Base-by-base conservation (phyloP, 2,329 filamentous ascomycete species). In the Fusarium compactum region DNA sequence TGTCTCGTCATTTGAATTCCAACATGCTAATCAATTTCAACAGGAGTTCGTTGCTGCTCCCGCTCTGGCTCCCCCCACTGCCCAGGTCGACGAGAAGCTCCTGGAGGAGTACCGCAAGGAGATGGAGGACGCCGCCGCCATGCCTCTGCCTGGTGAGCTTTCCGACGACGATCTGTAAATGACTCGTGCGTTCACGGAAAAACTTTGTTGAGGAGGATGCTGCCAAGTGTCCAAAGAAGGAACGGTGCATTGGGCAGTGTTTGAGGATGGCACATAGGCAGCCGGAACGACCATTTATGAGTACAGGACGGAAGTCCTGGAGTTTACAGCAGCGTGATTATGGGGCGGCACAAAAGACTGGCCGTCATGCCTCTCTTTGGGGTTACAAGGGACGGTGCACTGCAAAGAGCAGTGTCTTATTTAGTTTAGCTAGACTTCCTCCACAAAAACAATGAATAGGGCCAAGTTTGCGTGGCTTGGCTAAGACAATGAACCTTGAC, bases 1-100 rank as follows among this genome's bases (percentile, higher is more conserved):
- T 10, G 24, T 16, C 22, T 16, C 4, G 14, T 20, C 29, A 25
- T 32, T n/a, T 7, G 8, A 30, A 50, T 22, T 20, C 7, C 22
- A 43, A 58, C 3, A 60, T 48, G 45, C 78, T 81, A 75, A 82
- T 45, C 74, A 59, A 57, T 47, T 24, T 34, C 20, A 56, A 25
- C 74, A 97, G 94, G 95, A 98, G 83, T 98, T 99, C 80, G 95
- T 98, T 78, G 96, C 96, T 78, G 95, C 94, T 70, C 93, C 94
- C 71, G 96, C 96, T 77, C 91, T 99, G 77, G 96, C 95, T 74
- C 96, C 96, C 76, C 95, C 96, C 69, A 95, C 96, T 82, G 94
- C 95, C 77, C 85, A 91, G 80, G 93, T 99, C 83, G 94, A 98
- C 85, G 88, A 92, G 84, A 88, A 86, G 59, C 91, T 97, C 73